Conservation (phyloP, 2,329 filamentous ascomycete genomes). For the Xylariaceae sp. region DNA sequence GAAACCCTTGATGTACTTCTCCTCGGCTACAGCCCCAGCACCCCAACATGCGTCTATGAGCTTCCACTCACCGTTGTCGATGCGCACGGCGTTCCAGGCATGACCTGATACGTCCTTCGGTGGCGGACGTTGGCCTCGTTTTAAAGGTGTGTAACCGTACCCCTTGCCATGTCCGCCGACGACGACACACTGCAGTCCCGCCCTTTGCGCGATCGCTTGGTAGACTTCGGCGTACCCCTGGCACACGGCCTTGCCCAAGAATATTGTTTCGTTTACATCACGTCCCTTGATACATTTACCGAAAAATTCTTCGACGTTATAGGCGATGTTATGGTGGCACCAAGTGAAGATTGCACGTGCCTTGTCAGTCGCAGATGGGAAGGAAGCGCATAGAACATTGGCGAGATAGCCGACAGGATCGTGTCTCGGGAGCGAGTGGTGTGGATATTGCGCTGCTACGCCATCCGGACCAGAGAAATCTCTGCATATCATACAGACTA, state of each 20-base stretch:
- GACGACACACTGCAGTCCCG: constrained; percentile 79
- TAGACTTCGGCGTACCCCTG: constrained; percentile 89
- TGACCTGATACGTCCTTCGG: constrained; percentile 69
- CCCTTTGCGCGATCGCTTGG: constrained; percentile 76
- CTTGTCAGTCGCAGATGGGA: constrained; percentile 85
- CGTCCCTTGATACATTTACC: constrained; percentile 69
- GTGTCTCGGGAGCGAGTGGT: constrained; percentile 69
- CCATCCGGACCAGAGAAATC: constrained; percentile 85
- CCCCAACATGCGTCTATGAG: constrained; percentile 94
- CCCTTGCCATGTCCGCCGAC: constrained; percentile 87
- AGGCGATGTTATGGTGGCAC: constrained; percentile 92
- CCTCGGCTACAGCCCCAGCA: constrained; percentile 70
- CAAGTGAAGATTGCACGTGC: constrained; percentile 92
- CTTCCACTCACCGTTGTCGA: constrained; percentile 90
- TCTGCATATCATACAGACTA: constrained; percentile 76
- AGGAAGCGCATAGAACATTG: constrained; percentile 76
- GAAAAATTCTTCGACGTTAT: constrained; percentile 84
- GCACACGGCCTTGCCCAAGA: constrained; percentile 84
- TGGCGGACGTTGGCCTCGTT: constrained; percentile 70
- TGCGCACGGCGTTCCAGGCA: constrained; percentile 91
- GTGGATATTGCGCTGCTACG: constrained; percentile 79
- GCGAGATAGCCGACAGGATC: constrained; percentile 78
- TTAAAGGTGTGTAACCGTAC: constrained; percentile 70
- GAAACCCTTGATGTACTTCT: constrained; percentile 73
- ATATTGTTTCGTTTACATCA: constrained; percentile 75